phyloP scores from a whole-genome alignment of 768 basidiomycete species.

The Roridomyces roridus region DNA sequence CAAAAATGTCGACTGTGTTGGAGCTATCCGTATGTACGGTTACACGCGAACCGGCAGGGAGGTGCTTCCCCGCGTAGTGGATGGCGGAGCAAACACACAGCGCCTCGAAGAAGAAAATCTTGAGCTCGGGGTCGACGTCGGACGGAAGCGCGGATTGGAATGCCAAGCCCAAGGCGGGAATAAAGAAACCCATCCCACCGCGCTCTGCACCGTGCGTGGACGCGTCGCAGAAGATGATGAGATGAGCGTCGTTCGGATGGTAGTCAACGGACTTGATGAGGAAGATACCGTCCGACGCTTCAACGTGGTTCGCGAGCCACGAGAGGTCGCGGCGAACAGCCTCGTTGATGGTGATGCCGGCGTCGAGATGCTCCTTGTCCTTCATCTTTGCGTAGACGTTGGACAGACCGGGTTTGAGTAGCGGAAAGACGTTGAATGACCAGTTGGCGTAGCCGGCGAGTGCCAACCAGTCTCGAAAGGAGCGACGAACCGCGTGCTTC shows the following conservation, averaged over 20 bases:
- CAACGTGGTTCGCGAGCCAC: conserved; percentile 26
- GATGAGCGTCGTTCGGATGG: conserved; percentile 13
- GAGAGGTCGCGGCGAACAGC: conserved; percentile 20
- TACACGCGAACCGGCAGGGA: conserved; percentile 10
- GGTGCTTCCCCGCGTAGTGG: not conserved
- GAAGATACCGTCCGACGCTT: conserved; percentile 14
- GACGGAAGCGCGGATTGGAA: not conserved
- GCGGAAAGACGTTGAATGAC: conserved; percentile 33
- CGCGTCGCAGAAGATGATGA: conserved; percentile 11
- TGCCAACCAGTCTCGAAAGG: conserved; percentile 25
- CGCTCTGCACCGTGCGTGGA: too few species aligned
- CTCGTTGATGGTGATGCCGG: conserved; percentile 22
- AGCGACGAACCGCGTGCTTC: not conserved
- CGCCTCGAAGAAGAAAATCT: not conserved
- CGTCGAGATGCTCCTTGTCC: conserved; percentile 24
- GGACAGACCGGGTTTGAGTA: conserved; percentile 29
- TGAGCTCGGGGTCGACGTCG: not conserved
- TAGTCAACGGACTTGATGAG: conserved; percentile 25
- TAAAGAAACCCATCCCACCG: conserved; percentile 16
- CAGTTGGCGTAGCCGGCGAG: conserved; percentile 33
- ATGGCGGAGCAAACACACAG: not conserved
- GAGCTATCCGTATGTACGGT: conserved; percentile 30
- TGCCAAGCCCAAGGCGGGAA: not conserved
- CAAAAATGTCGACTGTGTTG: conserved; percentile 32
- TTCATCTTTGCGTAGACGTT: conserved; percentile 30